phyloP scores from a whole-genome alignment of 2,329 filamentous ascomycete genomes.

The Botryotinia globosa region DNA sequence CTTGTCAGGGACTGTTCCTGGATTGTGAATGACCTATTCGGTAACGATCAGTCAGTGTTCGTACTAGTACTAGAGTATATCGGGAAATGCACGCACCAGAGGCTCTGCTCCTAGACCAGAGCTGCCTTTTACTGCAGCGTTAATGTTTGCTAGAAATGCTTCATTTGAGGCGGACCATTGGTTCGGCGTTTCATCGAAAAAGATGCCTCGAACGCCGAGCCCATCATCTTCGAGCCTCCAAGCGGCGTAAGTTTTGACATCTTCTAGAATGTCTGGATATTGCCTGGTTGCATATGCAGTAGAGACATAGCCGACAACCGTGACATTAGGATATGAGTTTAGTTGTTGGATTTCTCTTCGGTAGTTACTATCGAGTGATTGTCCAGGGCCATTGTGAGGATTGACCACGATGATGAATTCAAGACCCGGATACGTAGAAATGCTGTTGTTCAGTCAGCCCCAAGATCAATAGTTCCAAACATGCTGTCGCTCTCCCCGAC shows the following conservation, averaged over 20 bases:
- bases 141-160: slow-evolving; percentile 20
- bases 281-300: slow-evolving; percentile 36
- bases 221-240: slow-evolving; percentile 23
- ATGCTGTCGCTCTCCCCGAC: slow-evolving; percentile 1
- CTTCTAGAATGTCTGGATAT: slow-evolving; percentile 11
- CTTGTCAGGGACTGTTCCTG: slow-evolving; percentile 23
- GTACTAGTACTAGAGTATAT: neutral
- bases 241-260: slow-evolving; percentile 23
- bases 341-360: slow-evolving; percentile 38
- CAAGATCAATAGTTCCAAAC: slow-evolving; percentile 9
- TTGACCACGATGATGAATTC: slow-evolving; percentile 34
- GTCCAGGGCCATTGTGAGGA: slow-evolving; percentile 38
- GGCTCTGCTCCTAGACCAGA: slow-evolving; percentile 18
- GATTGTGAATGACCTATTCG: slow-evolving; percentile 25
- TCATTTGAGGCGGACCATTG: slow-evolving; percentile 18
- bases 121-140: slow-evolving; percentile 16
- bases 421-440: slow-evolving; percentile 26
- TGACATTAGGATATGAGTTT: slow-evolving; percentile 41
- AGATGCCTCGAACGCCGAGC: slow-evolving; percentile 25
- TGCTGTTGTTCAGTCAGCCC: slow-evolving; percentile 20
- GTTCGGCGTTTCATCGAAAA: slow-evolving; percentile 27
- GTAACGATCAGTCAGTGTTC: neutral
- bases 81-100: slow-evolving; percentile 19
- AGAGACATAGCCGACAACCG: slow-evolving; percentile 42
- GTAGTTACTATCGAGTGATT: slow-evolving; percentile 38